Base-by-base conservation (phyloP, 495 filamentous ascomycete genomes). In the Xylaria longipes region DNA sequence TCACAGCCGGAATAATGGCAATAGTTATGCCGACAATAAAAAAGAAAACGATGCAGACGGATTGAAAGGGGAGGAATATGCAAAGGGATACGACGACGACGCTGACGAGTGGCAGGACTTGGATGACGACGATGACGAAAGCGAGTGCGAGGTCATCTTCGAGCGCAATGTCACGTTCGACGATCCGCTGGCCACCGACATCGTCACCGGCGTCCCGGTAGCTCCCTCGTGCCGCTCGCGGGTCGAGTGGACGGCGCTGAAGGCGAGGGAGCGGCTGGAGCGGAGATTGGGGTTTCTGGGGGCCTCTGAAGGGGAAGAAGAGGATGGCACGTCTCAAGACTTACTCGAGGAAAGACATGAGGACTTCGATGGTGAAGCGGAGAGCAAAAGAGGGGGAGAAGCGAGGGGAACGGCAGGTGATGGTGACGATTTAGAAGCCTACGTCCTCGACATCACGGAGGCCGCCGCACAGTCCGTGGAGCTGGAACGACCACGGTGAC, bases 81-180 rank as follows among this genome's bases (percentile, higher is more conserved):
- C 20, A 29, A n/a, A 41, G 3, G 29, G 37, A 12, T 17, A 56
- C 22, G 48, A 39, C 8, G 65, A 67, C 1, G 65, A 70, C 8
- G 65, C 56, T 1, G 65, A 70, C 22, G 68, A 70, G 27, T 62
- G 27, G 20, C 22, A 41, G 35, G 41, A 62, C 33, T 33, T 22
- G 25, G 31, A 56, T 22, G 65, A 54, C 29, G 41, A 65, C 6
- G 63, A 46, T 2, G 37, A 48, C 15, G 64, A 45, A 2, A 48
- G 41, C 57, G 57, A 62, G 6, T 61, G 68, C 41, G 56, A 52
- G 27, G 35, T 62, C 45, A n/a, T 46, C 37, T 61, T 70, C 31
- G 57, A 62, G 43, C 41, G 68, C 29, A 56, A 69, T 22, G 68
- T 70, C 56, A 37, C 48, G 0, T 70, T 70, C n/a, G 37, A 45